These are phyloP conservation scores for Hymenochaete sp. DNA, from an alignment of 1,284 basidiomycete genomes.

Conservation along the genomic window DNA sequence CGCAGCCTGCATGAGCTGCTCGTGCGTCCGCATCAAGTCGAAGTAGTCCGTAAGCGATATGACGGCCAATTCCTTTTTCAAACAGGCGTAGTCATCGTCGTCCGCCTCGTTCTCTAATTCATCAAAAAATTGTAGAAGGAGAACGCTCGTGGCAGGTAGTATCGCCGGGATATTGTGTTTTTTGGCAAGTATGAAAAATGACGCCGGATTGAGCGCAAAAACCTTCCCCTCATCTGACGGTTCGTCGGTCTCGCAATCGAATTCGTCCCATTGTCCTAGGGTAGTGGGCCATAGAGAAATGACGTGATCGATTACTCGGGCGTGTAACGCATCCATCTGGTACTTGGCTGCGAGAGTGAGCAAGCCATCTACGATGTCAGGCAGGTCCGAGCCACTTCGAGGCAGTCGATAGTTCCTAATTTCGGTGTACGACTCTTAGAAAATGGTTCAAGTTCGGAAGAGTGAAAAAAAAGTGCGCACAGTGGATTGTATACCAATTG, in stretches of 20 bases:
- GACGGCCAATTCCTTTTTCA: not conserved
- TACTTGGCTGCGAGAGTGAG: slow-evolving; percentile 4
- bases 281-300: not conserved
- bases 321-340: not conserved
- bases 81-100: not conserved
- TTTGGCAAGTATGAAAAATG: no score
- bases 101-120: not conserved
- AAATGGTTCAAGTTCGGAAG: not conserved
- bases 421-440: no score
- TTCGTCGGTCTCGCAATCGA: not conserved
- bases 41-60: no score
- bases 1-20: no score
- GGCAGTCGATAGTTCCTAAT: not conserved
- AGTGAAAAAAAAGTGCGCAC: not conserved
- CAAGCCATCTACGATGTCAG: not conserved
- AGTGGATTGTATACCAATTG: not conserved
- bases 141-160: slow-evolving; percentile 1
- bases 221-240: no score
- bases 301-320: not conserved
- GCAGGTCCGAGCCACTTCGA: not conserved
- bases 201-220: slow-evolving; percentile 1
- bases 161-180: not conserved
- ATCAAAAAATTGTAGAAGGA: not conserved
- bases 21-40: no score
- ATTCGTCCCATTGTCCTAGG: not conserved